Conservation (phyloP, 495 filamentous ascomycete genomes). For the Hapsidospora chrysogenum region DNA sequence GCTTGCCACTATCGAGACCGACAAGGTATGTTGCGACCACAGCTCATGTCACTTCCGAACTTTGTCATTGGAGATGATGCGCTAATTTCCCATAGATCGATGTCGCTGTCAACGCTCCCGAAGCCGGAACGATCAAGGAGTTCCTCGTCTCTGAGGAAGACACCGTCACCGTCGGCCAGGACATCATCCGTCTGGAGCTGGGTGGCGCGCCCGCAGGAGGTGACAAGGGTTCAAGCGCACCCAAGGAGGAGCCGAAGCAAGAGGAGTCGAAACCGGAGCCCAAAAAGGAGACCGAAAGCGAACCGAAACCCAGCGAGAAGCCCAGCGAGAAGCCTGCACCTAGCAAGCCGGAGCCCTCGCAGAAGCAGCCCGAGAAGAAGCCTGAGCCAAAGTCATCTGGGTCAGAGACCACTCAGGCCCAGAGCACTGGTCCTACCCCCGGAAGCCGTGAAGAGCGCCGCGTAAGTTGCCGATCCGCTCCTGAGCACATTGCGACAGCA, state of each 20-base stretch:
- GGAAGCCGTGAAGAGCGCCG: constrained; percentile 80
- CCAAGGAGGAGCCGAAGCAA: constrained; percentile 43
- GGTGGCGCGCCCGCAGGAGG: constrained; percentile 44
- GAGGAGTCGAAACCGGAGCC: constrained; percentile 36
- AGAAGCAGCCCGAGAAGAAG: constrained; percentile 25
- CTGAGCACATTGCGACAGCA: neutral
- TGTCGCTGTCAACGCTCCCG: constrained; percentile 86
- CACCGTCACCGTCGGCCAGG: constrained; percentile 88
- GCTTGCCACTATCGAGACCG: constrained; percentile 98
- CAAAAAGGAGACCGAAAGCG: constrained; percentile 13
- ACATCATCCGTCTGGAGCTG: constrained; percentile 67
- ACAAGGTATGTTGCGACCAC: constrained; percentile 53
- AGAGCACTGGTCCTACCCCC: no score
- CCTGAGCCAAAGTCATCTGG: no score
- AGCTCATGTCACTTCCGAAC: neutral
- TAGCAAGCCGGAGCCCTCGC: constrained; percentile 5
- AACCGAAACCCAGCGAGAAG: constrained; percentile 5
- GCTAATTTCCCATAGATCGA: constrained; percentile 52
- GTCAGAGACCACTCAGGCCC: no score
- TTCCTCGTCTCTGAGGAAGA: constrained; percentile 88
- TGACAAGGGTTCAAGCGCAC: constrained; percentile 31
- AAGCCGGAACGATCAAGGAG: constrained; percentile 81
- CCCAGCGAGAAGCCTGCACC: constrained; percentile 9
- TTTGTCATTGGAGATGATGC: constrained; percentile 1
- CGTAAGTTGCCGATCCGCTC: constrained; percentile 30